Percentiles rank a stretch among this genome's conserved stretches.
Conservation (phyloP, 768 basidiomycete species). For the Phallus indusiatus region DNA sequence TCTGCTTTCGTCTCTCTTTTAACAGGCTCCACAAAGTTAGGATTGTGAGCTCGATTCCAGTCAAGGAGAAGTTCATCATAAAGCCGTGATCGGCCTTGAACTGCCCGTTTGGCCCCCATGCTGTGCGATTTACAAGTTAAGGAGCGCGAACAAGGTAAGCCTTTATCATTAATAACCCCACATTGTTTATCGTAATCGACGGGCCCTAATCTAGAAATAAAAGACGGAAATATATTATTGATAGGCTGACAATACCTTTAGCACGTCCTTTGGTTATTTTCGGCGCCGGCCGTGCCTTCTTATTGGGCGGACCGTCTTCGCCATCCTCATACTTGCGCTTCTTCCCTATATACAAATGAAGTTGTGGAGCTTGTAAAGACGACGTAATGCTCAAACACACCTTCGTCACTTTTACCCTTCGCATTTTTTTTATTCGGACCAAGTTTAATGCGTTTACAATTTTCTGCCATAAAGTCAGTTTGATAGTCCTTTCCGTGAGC, state of each 20-base stretch:
- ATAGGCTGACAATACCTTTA: conserved; percentile 32
- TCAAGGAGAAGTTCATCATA: conserved; percentile 88
- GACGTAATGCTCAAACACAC: conserved; percentile 13
- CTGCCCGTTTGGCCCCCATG: conserved; percentile 92
- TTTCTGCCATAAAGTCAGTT: conserved; percentile 31
- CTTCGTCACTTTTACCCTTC: conserved; percentile 41
- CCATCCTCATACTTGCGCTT: conserved; percentile 76
- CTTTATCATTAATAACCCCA: conserved; percentile 95
- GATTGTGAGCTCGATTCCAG: conserved; percentile 84
- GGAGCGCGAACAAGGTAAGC: conserved; percentile 84
- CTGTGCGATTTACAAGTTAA: conserved; percentile 97
- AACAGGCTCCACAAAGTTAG: conserved; percentile 81
- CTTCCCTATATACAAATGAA: conserved; percentile 22
- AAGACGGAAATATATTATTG: not conserved
- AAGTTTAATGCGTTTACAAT: conserved; percentile 48
- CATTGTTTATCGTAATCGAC: conserved; percentile 89
- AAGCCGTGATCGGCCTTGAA: conserved; percentile 69
- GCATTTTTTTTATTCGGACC: conserved; percentile 36
- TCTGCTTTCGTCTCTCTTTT: conserved; percentile 82
- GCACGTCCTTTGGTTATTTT: conserved; percentile 71
- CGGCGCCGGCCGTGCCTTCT: conserved; percentile 60
- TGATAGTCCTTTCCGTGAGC: not conserved
- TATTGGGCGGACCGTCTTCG: conserved; percentile 59
- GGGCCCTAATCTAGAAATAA: conserved; percentile 35
- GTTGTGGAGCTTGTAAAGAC: not conserved